These are phyloP conservation scores for Akanthomyces muscarius DNA, from an alignment of 2,329 filamentous ascomycete genomes.

Conservation along the genomic window DNA sequence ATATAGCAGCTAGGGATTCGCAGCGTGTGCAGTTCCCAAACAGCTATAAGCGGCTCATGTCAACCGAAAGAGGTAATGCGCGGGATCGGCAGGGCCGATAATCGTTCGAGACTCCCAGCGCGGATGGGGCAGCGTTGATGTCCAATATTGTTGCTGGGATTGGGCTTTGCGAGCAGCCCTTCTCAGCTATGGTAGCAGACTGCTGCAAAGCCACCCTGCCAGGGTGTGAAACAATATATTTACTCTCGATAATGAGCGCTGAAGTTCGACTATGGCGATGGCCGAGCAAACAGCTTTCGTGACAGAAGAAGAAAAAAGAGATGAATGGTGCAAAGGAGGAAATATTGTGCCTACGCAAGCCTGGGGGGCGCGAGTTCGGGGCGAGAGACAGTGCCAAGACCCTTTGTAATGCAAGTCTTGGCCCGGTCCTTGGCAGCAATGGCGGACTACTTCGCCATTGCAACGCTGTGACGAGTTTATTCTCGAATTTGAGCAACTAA, in stretches of 20 bases:
- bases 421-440: slow-evolving; percentile 9
- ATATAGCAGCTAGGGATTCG: not conserved
- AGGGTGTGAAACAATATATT: not conserved
- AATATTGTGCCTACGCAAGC: slow-evolving; percentile 9
- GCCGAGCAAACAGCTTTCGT: not conserved
- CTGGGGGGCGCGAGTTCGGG: slow-evolving; percentile 8
- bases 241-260: not conserved
- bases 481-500: not conserved
- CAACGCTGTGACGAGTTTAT: not conserved
- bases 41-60: slow-evolving; percentile 12
- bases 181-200: not conserved
- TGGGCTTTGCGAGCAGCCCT: not conserved
- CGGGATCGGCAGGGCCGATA: slow-evolving; percentile 6
- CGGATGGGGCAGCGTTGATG: slow-evolving; percentile 4
- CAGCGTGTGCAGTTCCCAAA: slow-evolving; percentile 8
- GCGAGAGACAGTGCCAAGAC: slow-evolving; percentile 14
- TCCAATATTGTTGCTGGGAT: not conserved
- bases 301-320: not conserved
- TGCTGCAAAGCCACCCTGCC: too few relatives aligned
- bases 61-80: not conserved
- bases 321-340: slow-evolving; percentile 9
- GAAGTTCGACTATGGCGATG: not conserved
- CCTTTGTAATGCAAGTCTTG: slow-evolving; percentile 15
- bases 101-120: slow-evolving; percentile 3
- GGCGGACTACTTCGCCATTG: not conserved